Evolutionary conservation across 2,329 filamentous ascomycete species (phyloP).

Genomic region (Fusarium zealandicum): DNA sequence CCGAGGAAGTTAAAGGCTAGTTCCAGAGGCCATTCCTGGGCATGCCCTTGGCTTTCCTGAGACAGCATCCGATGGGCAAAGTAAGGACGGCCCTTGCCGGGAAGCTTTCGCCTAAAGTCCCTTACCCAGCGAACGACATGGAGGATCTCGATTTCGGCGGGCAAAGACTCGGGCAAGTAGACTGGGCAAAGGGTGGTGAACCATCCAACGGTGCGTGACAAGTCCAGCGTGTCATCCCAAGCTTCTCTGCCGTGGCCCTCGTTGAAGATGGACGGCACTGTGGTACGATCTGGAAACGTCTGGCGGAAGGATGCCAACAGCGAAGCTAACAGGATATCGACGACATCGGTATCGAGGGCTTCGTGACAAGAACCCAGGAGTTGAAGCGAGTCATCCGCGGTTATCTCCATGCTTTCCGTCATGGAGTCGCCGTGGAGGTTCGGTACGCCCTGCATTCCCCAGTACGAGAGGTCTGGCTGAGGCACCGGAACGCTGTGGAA

Average conservation of each 20-base stretch:
- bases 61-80: constrained; percentile 20
- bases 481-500: constrained; percentile 20
- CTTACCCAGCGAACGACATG: constrained; percentile 31
- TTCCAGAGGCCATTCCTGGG: constrained; percentile 16
- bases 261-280: constrained; percentile 40
- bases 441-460: constrained; percentile 32
- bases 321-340: constrained; percentile 46
- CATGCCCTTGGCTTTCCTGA: neutral
- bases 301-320: constrained; percentile 38
- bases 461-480: constrained; percentile 27
- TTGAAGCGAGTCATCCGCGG: neutral
- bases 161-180: constrained; percentile 25
- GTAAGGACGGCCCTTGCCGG: constrained; percentile 33
- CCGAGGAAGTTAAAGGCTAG: constrained; percentile 35
- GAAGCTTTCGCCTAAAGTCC: constrained; percentile 32
- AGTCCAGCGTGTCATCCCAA: constrained; percentile 37
- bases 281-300: constrained; percentile 40
- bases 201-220: constrained; percentile 49
- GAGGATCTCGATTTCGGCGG: constrained; percentile 9
- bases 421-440: constrained; percentile 23
- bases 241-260: constrained; percentile 50
- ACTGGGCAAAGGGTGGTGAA: constrained; percentile 45
- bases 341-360: constrained; percentile 41
- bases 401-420: constrained; percentile 11
- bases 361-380: constrained; percentile 25